phyloP scores from a whole-genome alignment of 139 green algal genomes.

The Coelastrella sp. region DNA sequence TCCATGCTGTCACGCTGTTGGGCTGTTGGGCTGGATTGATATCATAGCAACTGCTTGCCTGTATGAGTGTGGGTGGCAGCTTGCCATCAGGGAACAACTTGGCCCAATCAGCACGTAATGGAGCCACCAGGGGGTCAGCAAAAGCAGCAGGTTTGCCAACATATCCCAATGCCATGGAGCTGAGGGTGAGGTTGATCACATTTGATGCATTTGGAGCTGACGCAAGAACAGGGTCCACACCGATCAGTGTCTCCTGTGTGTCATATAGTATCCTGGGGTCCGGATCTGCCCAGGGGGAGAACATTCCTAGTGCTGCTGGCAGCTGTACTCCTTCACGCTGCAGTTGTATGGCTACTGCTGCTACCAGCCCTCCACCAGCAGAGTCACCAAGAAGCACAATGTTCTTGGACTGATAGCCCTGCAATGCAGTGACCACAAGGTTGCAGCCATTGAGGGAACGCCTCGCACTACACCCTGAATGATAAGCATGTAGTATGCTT shows the following conservation, averaged over 20 bases:
- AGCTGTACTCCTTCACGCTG: neutral
- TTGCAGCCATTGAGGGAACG: too few relatives aligned
- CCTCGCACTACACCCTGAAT: too few relatives aligned
- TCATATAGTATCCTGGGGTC: neutral
- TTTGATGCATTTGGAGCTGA: too few relatives aligned
- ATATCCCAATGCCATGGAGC: neutral
- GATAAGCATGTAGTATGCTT: too few relatives aligned
- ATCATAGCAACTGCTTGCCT: neutral
- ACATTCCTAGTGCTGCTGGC: conserved; percentile 2
- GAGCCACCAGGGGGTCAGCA: neutral
- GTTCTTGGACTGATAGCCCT: neutral
- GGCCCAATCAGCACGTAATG: neutral
- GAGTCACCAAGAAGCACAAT: conserved; percentile 40
- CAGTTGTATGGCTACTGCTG: neutral
- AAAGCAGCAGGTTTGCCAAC: neutral
- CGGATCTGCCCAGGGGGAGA: neutral
- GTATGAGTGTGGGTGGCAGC: conserved; percentile 34
- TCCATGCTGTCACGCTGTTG: too few relatives aligned
- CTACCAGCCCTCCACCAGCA: conserved; percentile 25
- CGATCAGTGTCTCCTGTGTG: neutral
- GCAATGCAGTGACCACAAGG: too few relatives aligned
- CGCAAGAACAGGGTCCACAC: neutral
- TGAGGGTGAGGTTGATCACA: neutral
- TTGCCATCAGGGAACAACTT: neutral
- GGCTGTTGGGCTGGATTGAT: too few relatives aligned